Base-by-base conservation (phyloP, 495 filamentous ascomycete genomes). In the Rhypophila decipiens region DNA sequence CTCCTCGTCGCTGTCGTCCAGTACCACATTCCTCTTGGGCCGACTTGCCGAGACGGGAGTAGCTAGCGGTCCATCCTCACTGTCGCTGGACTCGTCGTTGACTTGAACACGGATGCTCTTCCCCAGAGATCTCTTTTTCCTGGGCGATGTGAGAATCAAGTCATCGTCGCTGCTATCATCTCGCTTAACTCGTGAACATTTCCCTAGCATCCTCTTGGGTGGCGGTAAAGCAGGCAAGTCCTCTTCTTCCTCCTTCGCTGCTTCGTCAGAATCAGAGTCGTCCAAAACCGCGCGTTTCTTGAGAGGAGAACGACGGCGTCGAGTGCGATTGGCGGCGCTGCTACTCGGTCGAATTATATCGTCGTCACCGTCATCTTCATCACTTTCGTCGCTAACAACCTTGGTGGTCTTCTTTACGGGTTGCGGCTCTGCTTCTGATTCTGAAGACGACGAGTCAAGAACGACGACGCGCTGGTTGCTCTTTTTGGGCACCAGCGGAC, bases 1-100 rank as follows among this genome's bases (percentile, higher is more conserved):
- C 11, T 51, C 40, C 11, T 54, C 44, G 7, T 50, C 41, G 41
- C 42, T 49, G 17, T 56, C 49, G n/a, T 42, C 29, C 12, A 34
- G 21, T 10, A 47, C 39, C 7, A 37, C 1, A 8, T 10, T 24
- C 29, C 46, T 46, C 49, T 49, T 55, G 13, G 5, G 22, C 5
- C 23, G 29, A 1, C 4, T 35, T 21, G 33, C 9, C 12, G 49
- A 17, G 2, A 22, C 38, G n/a, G 54, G 56, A 12, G 46, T 55
- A n/a, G 36, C 39, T 2, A 50, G 47, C 3, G 48, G 55, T n/a
- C 22, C 33, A 38, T 57, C 55, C 3, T 54, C 51, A 24, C 39
- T 33, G 15, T 54, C 54, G 5, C 42, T 39, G n/a, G n/a, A n/a
- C n/a, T n/a, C n/a, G n/a, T n/a, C n/a, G n/a, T n/a, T n/a, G n/a